These are phyloP conservation scores for Maudiozyma barnettii DNA, from an alignment of 805 yeast genomes.

Conservation along the genomic window DNA sequence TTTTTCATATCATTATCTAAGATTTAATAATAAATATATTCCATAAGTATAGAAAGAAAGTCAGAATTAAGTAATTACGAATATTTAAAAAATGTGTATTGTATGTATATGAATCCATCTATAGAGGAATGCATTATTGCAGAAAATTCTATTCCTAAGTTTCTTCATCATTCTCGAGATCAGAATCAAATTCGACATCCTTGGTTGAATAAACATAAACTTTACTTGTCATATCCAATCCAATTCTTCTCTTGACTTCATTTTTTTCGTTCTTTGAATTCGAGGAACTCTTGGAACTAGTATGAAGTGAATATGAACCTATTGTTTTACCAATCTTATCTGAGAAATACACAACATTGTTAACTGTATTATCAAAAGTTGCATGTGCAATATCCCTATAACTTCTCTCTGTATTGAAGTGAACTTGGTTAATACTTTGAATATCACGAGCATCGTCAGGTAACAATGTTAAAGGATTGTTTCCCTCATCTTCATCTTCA, in stretches of 20 bases:
- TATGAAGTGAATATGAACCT: constrained; percentile 42
- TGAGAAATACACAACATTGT: constrained; percentile 36
- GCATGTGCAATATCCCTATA: constrained; percentile 17
- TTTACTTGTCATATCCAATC: constrained; percentile 26
- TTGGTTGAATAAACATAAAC: constrained; percentile 36
- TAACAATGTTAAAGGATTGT: neutral
- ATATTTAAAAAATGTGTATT: too few relatives aligned
- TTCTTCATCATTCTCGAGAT: constrained; percentile 2
- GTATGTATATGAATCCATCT: neutral
- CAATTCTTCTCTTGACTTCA: constrained; percentile 20
- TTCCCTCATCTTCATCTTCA: neutral
- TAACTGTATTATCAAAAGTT: constrained; percentile 26
- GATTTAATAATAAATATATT: too few relatives aligned
- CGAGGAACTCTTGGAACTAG: constrained; percentile 18
- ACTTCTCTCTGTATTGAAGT: constrained; percentile 10
- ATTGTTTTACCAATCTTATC: constrained; percentile 50
- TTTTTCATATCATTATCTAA: too few relatives aligned
- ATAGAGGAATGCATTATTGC: neutral
- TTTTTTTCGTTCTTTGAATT: constrained; percentile 14
- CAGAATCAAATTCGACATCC: constrained; percentile 31
- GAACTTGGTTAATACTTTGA: constrained; percentile 16
- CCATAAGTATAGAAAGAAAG: too few relatives aligned
- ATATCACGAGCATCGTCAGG: constrained; percentile 1
- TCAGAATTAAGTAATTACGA: too few relatives aligned
- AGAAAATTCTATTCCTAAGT: neutral